Evolutionary conservation across 305 asterid genomes (phyloP), one percentile per base, ranked within the genome.

Genomic region (Fraxinus latifolia): DNA sequence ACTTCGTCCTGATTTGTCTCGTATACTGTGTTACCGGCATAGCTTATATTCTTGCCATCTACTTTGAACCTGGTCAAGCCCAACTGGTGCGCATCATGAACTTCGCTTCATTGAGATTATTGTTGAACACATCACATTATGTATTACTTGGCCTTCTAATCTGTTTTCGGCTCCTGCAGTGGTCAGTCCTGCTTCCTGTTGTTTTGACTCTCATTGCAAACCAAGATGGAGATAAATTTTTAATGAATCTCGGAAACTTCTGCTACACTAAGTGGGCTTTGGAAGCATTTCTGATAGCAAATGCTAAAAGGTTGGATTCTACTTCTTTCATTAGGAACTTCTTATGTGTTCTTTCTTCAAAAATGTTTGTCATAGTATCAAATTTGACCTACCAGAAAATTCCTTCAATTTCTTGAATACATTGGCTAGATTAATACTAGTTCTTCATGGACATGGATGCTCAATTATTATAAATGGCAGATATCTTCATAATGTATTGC

Each of bases 241-340:
- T 87, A 1, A 81, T 81, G 8, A 88, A 47, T 79, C 4, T 93
- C 37, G 96, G 88, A 84, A 85, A 93, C 82, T 90, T 82, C 82
- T 89, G 93, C 91, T 93, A 91, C 89, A 90, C 97, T 29, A 91
- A 90, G 84, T 93, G 97, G 97, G 97, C 97, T 67, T 82, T 93
- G 82, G 97, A 93, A 87, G 92, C 93, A 14, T 93, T 93, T 77
- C 80, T 89, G 37, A 83, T 93, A 76, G 89, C 96, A 14, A 93
- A 93, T 44, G 97, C 97, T 17, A 89, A 89, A 74, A 90, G 97
- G 97, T 92, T 44, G 15, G 83, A 75, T 73, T n/a, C 7, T 36
- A 32, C 68, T 76, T 58, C 31, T 34, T 23, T 50, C 32, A 23
- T 42, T 75, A 5, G 60, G 58, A 19, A 50, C 21, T 75, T 21